Base-by-base conservation (phyloP, 2,329 filamentous ascomycete genomes). In the Colletotrichum chlorophyti region DNA sequence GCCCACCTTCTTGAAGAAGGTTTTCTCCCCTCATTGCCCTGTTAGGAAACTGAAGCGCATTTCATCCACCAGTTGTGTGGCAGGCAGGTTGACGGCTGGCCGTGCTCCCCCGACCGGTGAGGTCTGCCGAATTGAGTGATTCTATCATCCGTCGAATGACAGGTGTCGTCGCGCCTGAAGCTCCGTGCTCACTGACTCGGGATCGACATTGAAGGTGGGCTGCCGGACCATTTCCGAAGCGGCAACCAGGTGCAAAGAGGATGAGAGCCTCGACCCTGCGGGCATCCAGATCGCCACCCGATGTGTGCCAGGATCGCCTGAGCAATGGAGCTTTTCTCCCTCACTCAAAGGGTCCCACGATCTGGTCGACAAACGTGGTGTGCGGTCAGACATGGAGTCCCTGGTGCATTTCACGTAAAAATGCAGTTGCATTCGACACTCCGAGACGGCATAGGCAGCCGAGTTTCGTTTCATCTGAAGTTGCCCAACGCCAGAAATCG, bases 391-490 rank as follows among this genome's bases (percentile, higher is more conserved):
- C 51, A 57, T 40, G 57, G 52, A 21, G 17, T 23, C 32, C 55
- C 43, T 45, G 19, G 31, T 24, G 12, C 24, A 19, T 24, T 3
- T 49, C 21, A 24, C n/a, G n/a, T n/a, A 11, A 19, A 19, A 34
- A 4, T 29, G 26, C 49, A 49, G 32, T 29, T 27, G 38, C 32
- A 49, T 6, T 43, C 26, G 29, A 43, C 51, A 11, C 29, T 34
- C 51, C 50, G 57, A 50, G 57, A 60, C 57, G 57, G 43, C 15
- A 29, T 31, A 23, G 21, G 40, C 38, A 37, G 31, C 21, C 38
- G 52, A 49, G 51, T 60, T 55, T 57, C 37, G 57, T 60, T 60
- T 60, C 57, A 60, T 55, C 51, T 45, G 43, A 60, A 50, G 27
- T 49, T n/a, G n/a, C 4, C 7, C 31, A 26, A 27, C 19, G 24